Evolutionary conservation across 225 moss, liverwort and hornwort genomes (phyloP), one percentile per base, ranked within the genome.

Genomic region (Polytrichum formosum): DNA sequence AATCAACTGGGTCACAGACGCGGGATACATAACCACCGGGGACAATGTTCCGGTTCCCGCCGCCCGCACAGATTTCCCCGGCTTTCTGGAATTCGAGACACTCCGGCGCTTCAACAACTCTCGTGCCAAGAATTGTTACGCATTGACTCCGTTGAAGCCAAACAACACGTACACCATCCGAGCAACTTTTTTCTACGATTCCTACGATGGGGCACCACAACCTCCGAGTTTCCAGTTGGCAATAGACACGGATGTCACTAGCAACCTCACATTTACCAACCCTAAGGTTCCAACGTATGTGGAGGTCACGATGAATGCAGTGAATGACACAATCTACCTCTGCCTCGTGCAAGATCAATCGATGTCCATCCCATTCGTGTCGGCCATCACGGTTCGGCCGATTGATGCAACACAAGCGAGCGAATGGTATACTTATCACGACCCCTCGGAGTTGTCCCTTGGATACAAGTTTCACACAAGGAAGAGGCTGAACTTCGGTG

Each of bases 71-170:
- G 6, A 8, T 0, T 0, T 1, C 25, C 21, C n/a, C 2, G 13
- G 37, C 37, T 37, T 10, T 10, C 37, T 46, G 58, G 79, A 73
- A 64, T 5, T 76, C n/a, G 54, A 10, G 7, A 65, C 54, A 1
- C 68, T 83, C 4, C 25, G 83, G 60, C 76, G 23, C 67, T 79
- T 82, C 54, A 19, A 13, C 0, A 55, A 56, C 2, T 56, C 33
- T 6, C 75, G 73, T 2, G 70, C 63, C 10, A 82, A 79, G 70
- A 70, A 70, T 56, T 82, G 82, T 35, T 82, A 56, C 54, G 28
- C 58, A 0, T 22, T 76, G 19, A 75, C 62, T 4, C 64, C 69
- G 2, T 56, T 9, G 19, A 56, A 56, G 9, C 5, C 26, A 27
- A 6, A 53, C 53, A 69, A 6, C 30, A 18, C 33, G 23, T 79